Base-by-base conservation (phyloP, 75 land plant genomes). In the Azolla pinnata region DNA sequence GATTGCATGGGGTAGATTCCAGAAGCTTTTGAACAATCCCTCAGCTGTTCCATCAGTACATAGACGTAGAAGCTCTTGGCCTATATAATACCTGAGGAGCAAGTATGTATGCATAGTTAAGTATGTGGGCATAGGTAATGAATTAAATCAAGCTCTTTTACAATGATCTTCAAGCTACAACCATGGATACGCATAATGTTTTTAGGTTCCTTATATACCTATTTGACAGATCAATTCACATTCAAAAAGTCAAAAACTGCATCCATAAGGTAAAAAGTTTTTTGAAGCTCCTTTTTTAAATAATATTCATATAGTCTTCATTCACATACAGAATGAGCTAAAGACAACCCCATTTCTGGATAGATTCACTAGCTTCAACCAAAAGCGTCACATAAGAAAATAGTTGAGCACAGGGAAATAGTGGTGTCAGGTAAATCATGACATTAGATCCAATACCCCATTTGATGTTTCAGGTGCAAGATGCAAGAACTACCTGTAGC, bases 1-100 rank as follows among this genome's bases (percentile, higher is more conserved):
- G 28, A 60, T 27, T 9, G 62, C 62, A 45, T 60, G 42, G 24
- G 16, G 24, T 12, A 33, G 17, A 57, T 29, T 33, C 59, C 59
- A 57, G 59, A 57, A 57, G 2, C 20, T 18, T 51, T 60, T 60
- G 7, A 32, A 33, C 7, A 29, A 60, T 44, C 54, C 29, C 19
- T 33, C 49, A 19, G 42, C 16, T 20, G 25, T 40, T 18, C 31
- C 34, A 17, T 38, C 62, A 23, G 29, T 21, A 19, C 52, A 44
- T 19, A 21, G 1, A n/a, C n/a, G n/a, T 44, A 33, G 8, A 19
- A 32, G 21, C 62, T 60, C 42, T 24, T 33, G 31, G 26, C 34
- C 42, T 29, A 45, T 2, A 28, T 28, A 51, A 33, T 1, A 3
- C 20, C 42, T 57, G 59, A 4, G 23, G 2, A 38, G n/a, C n/a